Evolutionary conservation across 1,284 basidiomycete species (phyloP).

Genomic region (Cryptococcus sp.): DNA sequence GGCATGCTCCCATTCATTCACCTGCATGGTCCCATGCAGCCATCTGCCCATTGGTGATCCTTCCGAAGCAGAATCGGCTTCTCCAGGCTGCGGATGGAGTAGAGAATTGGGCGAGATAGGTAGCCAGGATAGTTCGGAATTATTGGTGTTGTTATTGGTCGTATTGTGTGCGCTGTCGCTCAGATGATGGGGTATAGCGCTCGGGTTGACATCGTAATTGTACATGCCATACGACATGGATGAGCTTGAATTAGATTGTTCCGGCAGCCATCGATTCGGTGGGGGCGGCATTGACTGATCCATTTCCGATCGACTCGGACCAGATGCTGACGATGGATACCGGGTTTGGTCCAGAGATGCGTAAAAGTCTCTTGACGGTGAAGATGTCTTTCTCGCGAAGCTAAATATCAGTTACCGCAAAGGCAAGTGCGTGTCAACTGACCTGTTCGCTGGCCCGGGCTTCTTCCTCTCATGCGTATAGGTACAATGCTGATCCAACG

Average conservation of each 20-base stretch:
- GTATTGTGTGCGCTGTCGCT: neutral
- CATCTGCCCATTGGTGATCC: slow-evolving; percentile 8
- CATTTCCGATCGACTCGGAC: neutral
- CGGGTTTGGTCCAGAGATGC: neutral
- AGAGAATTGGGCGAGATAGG: slow-evolving; percentile 12
- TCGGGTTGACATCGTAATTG: neutral
- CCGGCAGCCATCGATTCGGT: neutral
- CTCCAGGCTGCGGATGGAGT: slow-evolving; percentile 10
- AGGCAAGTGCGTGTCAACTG: slow-evolving; percentile 1
- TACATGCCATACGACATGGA: too few relatives aligned
- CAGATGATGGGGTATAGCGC: too few relatives aligned
- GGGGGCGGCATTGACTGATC: neutral
- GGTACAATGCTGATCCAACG: slow-evolving; percentile 18
- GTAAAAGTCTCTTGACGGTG: neutral
- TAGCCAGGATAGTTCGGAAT: slow-evolving; percentile 6
- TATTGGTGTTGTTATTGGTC: too few relatives aligned
- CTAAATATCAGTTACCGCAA: slow-evolving; percentile 1
- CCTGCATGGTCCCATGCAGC: neutral
- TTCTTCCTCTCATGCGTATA: slow-evolving; percentile 21
- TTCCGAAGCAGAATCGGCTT: slow-evolving; percentile 12
- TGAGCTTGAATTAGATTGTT: neutral
- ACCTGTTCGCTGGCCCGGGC: slow-evolving; percentile 30
- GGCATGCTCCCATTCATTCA: neutral
- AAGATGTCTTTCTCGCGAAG: slow-evolving; percentile 6
- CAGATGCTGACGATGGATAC: neutral